Evolutionary conservation across 1,284 basidiomycete genomes (phyloP).

Genomic region (Marasmius fiardii): DNA sequence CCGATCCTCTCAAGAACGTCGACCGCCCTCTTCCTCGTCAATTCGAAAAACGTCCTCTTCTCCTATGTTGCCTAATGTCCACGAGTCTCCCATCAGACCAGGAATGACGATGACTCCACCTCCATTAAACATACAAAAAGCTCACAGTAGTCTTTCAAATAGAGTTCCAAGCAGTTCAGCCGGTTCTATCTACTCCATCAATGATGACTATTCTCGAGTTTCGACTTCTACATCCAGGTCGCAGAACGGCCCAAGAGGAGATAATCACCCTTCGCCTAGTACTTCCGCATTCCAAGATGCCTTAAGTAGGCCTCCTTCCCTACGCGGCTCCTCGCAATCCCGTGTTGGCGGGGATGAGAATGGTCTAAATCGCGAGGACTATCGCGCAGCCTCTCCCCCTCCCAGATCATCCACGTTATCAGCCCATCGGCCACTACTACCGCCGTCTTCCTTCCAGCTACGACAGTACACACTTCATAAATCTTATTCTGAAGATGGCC

Average conservation of each 20-base stretch:
- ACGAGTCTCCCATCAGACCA: slow-evolving; percentile 17
- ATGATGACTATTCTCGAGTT: not conserved
- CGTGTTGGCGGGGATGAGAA: slow-evolving; percentile 15
- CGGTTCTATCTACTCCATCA: slow-evolving; percentile 32
- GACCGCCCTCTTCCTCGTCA: slow-evolving; percentile 4
- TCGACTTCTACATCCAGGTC: slow-evolving; percentile 11
- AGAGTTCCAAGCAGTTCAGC: slow-evolving; percentile 18
- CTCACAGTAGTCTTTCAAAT: not conserved
- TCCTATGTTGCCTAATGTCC: slow-evolving; percentile 16
- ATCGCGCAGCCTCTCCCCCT: slow-evolving; percentile 40
- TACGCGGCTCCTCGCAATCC: not conserved
- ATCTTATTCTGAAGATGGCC: not conserved
- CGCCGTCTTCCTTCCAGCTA: slow-evolving; percentile 36
- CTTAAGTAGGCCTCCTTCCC: slow-evolving; percentile 24
- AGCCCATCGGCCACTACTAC: slow-evolving; percentile 33
- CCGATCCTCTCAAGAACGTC: slow-evolving; percentile 4
- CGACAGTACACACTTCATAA: slow-evolving; percentile 18
- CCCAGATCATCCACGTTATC: slow-evolving; percentile 44
- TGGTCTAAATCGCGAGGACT: slow-evolving; percentile 14
- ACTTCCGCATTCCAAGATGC: slow-evolving; percentile 69
- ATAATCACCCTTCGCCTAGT: slow-evolving; percentile 50
- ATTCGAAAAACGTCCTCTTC: slow-evolving; percentile 14
- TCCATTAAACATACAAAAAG: slow-evolving; percentile 17
- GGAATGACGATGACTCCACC: slow-evolving; percentile 39
- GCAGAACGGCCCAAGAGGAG: not conserved